These are phyloP conservation scores for Fusarium sarcochroum DNA, from an alignment of 2,329 filamentous ascomycete species.

Conservation along the genomic window DNA sequence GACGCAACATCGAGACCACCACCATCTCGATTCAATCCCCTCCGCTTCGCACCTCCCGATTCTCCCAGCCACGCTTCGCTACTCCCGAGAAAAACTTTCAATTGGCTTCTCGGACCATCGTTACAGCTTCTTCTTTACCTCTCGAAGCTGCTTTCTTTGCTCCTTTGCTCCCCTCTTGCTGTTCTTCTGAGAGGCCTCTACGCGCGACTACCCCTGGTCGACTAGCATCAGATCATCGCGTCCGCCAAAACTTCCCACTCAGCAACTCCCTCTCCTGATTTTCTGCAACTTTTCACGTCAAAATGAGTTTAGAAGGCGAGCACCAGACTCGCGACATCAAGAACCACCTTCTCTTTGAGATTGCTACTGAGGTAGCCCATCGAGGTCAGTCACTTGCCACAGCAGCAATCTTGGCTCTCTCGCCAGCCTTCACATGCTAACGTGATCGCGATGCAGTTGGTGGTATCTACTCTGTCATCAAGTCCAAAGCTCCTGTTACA, in stretches of 20 bases:
- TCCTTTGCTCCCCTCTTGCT: slow-evolving; percentile 13
- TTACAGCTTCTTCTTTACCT: slow-evolving; percentile 46
- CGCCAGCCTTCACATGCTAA: slow-evolving; percentile 30
- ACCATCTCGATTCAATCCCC: slow-evolving; percentile 43
- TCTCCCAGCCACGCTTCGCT: slow-evolving; percentile 43
- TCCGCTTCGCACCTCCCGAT: slow-evolving; percentile 43
- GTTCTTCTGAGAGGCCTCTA: slow-evolving; percentile 17
- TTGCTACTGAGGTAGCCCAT: slow-evolving; percentile 97
- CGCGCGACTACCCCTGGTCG: slow-evolving; percentile 29
- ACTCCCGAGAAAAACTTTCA: slow-evolving; percentile 44
- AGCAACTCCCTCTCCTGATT: slow-evolving; percentile 19
- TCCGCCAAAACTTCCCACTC: slow-evolving; percentile 23
- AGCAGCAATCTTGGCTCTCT: slow-evolving; percentile 21
- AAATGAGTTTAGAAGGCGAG: slow-evolving; percentile 64
- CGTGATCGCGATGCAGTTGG: slow-evolving; percentile 74
- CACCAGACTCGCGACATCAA: slow-evolving; percentile 79
- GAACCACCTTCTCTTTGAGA: slow-evolving; percentile 96
- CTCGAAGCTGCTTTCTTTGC: slow-evolving; percentile 28
- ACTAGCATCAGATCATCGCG: slow-evolving; percentile 41
- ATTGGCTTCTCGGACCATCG: slow-evolving; percentile 41
- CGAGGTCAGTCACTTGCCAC: slow-evolving; percentile 73
- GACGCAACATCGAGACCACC: slow-evolving; percentile 49
- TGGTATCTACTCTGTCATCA: slow-evolving; percentile 98
- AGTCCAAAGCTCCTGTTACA: slow-evolving; percentile 98
- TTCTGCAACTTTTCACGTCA: slow-evolving; percentile 37